Percentiles rank a stretch among this genome's conserved stretches.
Evolutionary conservation across 176 grass and related monocot species (phyloP).

Genomic region (Zoysia japonica): DNA sequence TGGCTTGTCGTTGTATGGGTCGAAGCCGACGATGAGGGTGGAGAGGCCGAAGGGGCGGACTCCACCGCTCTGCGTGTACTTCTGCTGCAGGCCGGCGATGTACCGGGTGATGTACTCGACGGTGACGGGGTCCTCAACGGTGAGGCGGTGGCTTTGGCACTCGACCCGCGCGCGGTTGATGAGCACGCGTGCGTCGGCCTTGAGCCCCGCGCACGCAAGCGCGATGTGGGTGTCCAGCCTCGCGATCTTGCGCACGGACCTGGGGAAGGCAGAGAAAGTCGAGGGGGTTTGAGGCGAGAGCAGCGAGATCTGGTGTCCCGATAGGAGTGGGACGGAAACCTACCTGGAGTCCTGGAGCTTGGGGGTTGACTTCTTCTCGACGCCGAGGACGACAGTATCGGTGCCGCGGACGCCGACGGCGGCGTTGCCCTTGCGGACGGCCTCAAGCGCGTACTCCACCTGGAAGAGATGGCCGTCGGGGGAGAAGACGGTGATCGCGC

Average conservation of each 20-base stretch:
- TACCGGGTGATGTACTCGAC: slow-evolving; percentile 97
- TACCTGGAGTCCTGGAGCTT: slow-evolving; percentile 99
- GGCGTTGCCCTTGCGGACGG: slow-evolving; percentile 98
- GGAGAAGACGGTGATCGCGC: slow-evolving; percentile 99
- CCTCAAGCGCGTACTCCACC: slow-evolving; percentile 99
- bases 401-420: slow-evolving; percentile 92
- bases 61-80: slow-evolving; percentile 87
- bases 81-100: slow-evolving; percentile 98
- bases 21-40: slow-evolving; percentile 90
- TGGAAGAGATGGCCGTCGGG: slow-evolving; percentile 99
- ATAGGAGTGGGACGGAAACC: too few species aligned
- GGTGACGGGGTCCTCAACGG: slow-evolving; percentile 86
- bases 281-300: not conserved
- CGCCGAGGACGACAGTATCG: slow-evolving; percentile 95
- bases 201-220: slow-evolving; percentile 93
- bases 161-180: slow-evolving; percentile 90
- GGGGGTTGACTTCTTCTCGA: slow-evolving; percentile 99
- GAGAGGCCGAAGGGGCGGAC: slow-evolving; percentile 93
- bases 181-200: slow-evolving; percentile 90
- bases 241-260: slow-evolving; percentile 87
- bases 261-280: slow-evolving; percentile 12
- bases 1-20: slow-evolving; percentile 69
- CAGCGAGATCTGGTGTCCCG: not conserved
- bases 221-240: slow-evolving; percentile 86
- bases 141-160: slow-evolving; percentile 97